Evolutionary conservation across 2,329 filamentous ascomycete species (phyloP).

Genomic region (Helotiales sp.): DNA sequence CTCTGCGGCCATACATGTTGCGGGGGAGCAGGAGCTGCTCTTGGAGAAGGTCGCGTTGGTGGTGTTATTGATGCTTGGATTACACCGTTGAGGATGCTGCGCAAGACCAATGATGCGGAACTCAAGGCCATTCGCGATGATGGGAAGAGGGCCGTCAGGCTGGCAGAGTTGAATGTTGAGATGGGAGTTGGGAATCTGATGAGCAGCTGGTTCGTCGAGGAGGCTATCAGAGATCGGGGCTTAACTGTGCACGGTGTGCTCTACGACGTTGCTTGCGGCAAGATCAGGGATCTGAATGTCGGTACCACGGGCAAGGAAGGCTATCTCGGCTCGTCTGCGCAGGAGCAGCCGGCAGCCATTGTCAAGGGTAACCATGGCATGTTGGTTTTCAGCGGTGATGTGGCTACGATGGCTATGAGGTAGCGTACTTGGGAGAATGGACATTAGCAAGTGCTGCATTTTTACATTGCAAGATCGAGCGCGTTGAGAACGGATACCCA

Average conservation of each 20-base stretch:
- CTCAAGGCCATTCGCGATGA: slow-evolving; percentile 59
- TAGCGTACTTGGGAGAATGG: slow-evolving; percentile 25
- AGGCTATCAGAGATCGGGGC: slow-evolving; percentile 72
- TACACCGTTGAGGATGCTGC: slow-evolving; percentile 54
- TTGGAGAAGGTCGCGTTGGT: slow-evolving; percentile 53
- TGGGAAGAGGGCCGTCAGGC: slow-evolving; percentile 58
- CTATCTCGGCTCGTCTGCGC: slow-evolving; percentile 13
- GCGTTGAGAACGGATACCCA: slow-evolving; percentile 20
- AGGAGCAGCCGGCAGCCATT: slow-evolving; percentile 23
- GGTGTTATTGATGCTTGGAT: slow-evolving; percentile 62
- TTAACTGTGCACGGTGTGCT: slow-evolving; percentile 79
- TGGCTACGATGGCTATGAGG: slow-evolving; percentile 46
- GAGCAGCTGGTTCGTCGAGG: slow-evolving; percentile 70
- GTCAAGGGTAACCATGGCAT: slow-evolving; percentile 53
- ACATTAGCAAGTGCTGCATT: slow-evolving; percentile 4
- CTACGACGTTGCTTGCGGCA: slow-evolving; percentile 64
- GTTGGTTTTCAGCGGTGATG: slow-evolving; percentile 54
- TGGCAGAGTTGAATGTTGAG: slow-evolving; percentile 80
- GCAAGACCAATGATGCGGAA: slow-evolving; percentile 56
- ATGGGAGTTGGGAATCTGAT: slow-evolving; percentile 69
- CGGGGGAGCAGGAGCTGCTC: slow-evolving; percentile 67
- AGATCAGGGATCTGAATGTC: slow-evolving; percentile 54
- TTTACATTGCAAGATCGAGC: slow-evolving; percentile 1
- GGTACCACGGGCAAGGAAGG: slow-evolving; percentile 42
- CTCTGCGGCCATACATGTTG: slow-evolving; percentile 73